Evolutionary conservation across 2,329 filamentous ascomycete species (phyloP), one percentile per base, ranked within the genome.

Genomic region (Coleophoma eucalyptorum): DNA sequence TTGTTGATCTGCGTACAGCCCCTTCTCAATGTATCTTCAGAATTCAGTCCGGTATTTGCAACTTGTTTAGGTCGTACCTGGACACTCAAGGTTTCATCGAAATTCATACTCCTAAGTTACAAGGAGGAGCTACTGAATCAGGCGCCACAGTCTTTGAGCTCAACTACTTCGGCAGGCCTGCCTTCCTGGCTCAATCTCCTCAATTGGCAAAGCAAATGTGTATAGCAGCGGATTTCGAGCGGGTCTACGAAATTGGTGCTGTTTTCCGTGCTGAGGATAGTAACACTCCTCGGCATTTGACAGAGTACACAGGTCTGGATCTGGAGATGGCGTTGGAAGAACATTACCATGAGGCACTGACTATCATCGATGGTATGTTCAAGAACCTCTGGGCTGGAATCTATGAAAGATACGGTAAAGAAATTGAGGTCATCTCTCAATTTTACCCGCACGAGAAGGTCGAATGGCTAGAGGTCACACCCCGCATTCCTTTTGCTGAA

Each of bases 181-280:
- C 91, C 3, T 97, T 94, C 74, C 73, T 97, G 13, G 92, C 92
- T 0, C 92, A 97, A 71, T 95, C 89, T 55, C 92, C 92, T 6
- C 92, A 97, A 68, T 70, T 97, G 56, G 89, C 90, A 48, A 97
- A 97, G 72, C 92, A 97, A 69, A 93, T 96, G 88, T 82, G 84
- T 47, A 90, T 97, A 38, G 89, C 90, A 5, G 86, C 91, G 26
- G 92, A 97, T 66, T 94, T 96, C 65, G 86, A 87, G 51, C 84
- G 86, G 46, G 92, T 97, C 6, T 97, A 93, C 63, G 92, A 97
- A 66, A 86, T 94, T 57, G 90, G 90, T 15, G 85, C 89, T 2
- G 91, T 97, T 6, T 97, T 97, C 77, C 84, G 92, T 59, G 92
- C 92, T 1, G 92, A 97, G 67, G 95, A 97, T 73, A 95, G 89